phyloP scores from a whole-genome alignment of 1,139 yeast genomes.

The Kluyveromyces sp. region DNA sequence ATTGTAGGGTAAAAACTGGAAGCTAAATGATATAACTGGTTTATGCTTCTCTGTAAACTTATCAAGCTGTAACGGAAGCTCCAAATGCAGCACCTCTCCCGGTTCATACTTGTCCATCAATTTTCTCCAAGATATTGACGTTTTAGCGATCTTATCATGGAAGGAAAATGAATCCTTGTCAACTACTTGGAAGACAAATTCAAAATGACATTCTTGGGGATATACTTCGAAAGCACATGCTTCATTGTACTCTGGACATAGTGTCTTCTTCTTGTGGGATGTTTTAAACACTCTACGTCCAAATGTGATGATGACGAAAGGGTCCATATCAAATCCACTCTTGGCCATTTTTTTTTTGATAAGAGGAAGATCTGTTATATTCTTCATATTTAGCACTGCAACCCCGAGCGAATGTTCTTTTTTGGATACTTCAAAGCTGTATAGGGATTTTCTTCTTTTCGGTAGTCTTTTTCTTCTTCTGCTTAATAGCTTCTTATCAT shows the following conservation, averaged over 20 bases:
- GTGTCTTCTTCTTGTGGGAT: constrained; percentile 74
- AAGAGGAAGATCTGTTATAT: constrained; percentile 68
- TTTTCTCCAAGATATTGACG: constrained; percentile 47
- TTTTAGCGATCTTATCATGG: constrained; percentile 74
- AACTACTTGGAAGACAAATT: constrained; percentile 62
- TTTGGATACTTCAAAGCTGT: constrained; percentile 25
- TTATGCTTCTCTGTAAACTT: constrained; percentile 39
- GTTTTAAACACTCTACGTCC: constrained; percentile 87
- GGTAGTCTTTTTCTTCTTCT: constrained; percentile 13
- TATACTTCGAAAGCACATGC: constrained; percentile 71
- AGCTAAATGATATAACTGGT: constrained; percentile 44
- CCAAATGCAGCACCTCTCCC: constrained; percentile 8
- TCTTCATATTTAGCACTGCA: constrained; percentile 64
- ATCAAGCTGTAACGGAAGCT: constrained; percentile 15
- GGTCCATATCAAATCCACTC: constrained; percentile 84
- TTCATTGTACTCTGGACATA: constrained; percentile 80
- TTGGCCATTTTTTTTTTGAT: constrained; percentile 54
- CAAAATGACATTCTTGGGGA: constrained; percentile 56
- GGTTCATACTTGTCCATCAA: constrained; percentile 31
- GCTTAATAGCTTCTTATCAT: constrained; percentile 8
- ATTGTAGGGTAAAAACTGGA: constrained; percentile 62
- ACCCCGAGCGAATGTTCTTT: constrained; percentile 47
- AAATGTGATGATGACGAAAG: constrained; percentile 85
- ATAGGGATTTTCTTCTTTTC: constrained; percentile 12
- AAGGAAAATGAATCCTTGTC: constrained; percentile 80